Conservation (phyloP, 2,329 filamentous ascomycete genomes). For the Xylaria arbuscula region DNA sequence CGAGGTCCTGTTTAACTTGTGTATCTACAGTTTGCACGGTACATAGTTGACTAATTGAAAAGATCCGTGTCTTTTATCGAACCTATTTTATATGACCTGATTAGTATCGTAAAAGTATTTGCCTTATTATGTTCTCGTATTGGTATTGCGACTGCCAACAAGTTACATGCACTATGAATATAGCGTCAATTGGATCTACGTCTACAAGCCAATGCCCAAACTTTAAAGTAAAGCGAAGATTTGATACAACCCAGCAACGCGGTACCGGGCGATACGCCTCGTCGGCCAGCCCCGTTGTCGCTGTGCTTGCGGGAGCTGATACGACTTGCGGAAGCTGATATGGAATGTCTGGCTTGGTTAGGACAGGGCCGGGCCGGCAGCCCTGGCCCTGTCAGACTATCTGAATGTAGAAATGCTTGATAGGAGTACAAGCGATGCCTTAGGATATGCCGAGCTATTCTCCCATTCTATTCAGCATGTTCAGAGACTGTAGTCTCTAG, state of each 20-base stretch:
- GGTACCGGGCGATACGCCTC: constrained; percentile 33
- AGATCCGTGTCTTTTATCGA: background rate
- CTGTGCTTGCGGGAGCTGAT: constrained; percentile 25
- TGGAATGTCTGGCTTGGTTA: background rate
- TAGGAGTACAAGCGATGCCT: constrained; percentile 1
- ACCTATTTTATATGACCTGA: background rate
- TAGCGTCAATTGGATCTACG: background rate
- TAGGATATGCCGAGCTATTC: background rate
- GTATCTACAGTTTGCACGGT: background rate
- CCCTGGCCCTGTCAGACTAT: constrained; percentile 19
- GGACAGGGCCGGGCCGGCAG: constrained; percentile 10
- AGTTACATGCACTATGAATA: background rate
- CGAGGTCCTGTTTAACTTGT: background rate
- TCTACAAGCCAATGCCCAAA: background rate
- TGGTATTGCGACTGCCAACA: background rate
- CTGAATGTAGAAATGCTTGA: background rate
- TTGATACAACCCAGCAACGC: constrained; percentile 12
- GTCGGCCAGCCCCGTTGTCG: constrained; percentile 34
- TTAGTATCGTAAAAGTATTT: background rate
- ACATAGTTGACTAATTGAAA: background rate
- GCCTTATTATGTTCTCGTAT: background rate
- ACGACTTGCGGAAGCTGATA: background rate
- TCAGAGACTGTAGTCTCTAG: background rate
- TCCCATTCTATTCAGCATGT: background rate
- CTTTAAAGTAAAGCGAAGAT: background rate